Percentiles rank a stretch among this genome's conserved stretches.
These are phyloP conservation scores for Epithemia pelagica DNA, from an alignment of 108 stramenopile genomes.

Conservation along the genomic window DNA sequence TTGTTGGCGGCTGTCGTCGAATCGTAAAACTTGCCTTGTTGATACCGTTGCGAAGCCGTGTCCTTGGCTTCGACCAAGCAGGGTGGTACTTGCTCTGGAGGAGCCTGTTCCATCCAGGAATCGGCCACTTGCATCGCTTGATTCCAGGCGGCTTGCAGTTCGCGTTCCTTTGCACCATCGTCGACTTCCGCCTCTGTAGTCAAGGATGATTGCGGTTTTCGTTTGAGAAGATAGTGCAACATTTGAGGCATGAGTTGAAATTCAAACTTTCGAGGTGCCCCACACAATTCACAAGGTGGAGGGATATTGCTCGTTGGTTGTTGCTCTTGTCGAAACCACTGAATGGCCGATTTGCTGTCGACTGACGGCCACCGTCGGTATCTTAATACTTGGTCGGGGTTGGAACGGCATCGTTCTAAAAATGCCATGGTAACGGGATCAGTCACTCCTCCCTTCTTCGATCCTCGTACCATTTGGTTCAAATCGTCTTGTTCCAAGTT, in stretches of 20 bases:
- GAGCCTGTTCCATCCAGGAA: constrained; percentile 34
- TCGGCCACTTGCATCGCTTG: constrained; percentile 44
- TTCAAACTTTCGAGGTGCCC: constrained; percentile 63
- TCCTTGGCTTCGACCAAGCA: constrained; percentile 59
- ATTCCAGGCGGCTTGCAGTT: constrained; percentile 27
- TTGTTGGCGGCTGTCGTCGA: background rate
- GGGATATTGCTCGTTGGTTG: constrained; percentile 30
- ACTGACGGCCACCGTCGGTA: constrained; percentile 54
- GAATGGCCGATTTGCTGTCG: constrained; percentile 24
- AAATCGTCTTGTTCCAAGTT: constrained; percentile 75
- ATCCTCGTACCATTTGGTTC: constrained; percentile 37
- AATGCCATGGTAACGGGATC: constrained; percentile 71
- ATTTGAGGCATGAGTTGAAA: constrained; percentile 88
- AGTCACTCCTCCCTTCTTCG: background rate
- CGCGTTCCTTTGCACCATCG: constrained; percentile 15
- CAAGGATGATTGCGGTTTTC: background rate
- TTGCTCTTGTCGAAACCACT: constrained; percentile 62
- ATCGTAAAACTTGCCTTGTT: constrained; percentile 2
- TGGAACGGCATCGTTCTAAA: constrained; percentile 44
- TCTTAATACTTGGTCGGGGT: constrained; percentile 63
- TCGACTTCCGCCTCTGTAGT: constrained; percentile 4
- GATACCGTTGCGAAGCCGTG: constrained; percentile 32
- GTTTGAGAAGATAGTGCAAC: constrained; percentile 53
- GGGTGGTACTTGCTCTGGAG: constrained; percentile 49
- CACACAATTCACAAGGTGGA: constrained; percentile 60